Evolutionary conservation across 2,329 filamentous ascomycete genomes (phyloP), one percentile per base, ranked within the genome.

Genomic region (Arthrobotrys sinensis): DNA sequence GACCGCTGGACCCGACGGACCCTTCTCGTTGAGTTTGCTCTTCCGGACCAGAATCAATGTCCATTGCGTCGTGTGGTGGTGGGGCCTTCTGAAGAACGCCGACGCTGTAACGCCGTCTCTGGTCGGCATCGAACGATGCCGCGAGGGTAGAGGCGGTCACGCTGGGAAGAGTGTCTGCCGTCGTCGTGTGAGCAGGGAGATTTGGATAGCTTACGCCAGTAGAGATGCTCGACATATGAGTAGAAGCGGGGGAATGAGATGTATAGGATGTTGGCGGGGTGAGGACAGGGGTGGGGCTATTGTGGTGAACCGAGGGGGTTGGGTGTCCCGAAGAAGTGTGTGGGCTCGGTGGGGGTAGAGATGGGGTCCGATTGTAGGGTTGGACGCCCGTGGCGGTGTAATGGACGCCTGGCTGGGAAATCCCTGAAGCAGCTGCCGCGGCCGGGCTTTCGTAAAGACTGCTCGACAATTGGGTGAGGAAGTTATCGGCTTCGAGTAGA

Each of bases 401-500:
- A 38, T 77, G 73, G 28, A 77, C 73, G 46, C 73, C 73, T 1
- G 73, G 73, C 21, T 77, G 73, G 3, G 73, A 70, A 21, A 77
- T 70, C 64, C 81, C 92, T 92, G 75, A 96, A 89, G 73, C 92
- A 50, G 92, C 91, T 1, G 93, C 93, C 36, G 93, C 91, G 63
- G 94, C 91, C 82, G 91, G 93, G 69, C 91, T 97, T 86, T 98
- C 96, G 83, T 98, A 98, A 60, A 98, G 93, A 53, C 95, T 97
- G 80, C 92, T 91, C 85, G 97, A 94, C 88, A 98, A 95, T 85
- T 97, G 93, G 85, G 97, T 94, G 69, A 99, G 89, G 84, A 98
- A 93, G 83, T 94, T 92, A 84, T 98, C 96, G 82, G 98, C 94
- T 84, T 97, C 94, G 84, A 97, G 87, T 50, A 99, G 88, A 84